These are phyloP conservation scores for Fraxinus americana DNA, from an alignment of 257 asterid genomes.

Conservation along the genomic window DNA sequence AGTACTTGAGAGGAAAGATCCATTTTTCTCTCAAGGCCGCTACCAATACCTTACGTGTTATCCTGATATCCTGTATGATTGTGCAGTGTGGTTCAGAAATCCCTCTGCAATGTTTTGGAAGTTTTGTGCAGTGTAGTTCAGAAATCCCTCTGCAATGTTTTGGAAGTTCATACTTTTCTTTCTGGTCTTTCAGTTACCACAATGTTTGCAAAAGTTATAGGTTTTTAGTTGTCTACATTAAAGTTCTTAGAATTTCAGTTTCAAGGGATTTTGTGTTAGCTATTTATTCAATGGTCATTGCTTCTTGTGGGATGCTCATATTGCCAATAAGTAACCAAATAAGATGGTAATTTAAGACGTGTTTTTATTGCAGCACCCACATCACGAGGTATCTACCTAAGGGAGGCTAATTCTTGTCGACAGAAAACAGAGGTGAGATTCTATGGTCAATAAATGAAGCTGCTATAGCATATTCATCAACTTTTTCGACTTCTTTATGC, in stretches of 20 bases:
- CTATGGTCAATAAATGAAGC: constrained; percentile 18
- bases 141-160: neutral
- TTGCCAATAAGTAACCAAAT: constrained; percentile 21
- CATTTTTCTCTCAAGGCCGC: neutral
- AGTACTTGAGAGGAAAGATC: neutral
- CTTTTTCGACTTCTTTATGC: constrained; percentile 14
- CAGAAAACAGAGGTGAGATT: constrained; percentile 77
- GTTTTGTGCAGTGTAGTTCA: neutral
- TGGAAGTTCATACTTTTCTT: neutral
- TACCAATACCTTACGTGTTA: neutral
- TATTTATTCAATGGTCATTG: neutral
- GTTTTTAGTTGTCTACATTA: neutral
- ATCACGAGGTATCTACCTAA: constrained; percentile 88
- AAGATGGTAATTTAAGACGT: constrained; percentile 11
- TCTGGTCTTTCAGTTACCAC: neutral
- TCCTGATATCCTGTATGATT: neutral
- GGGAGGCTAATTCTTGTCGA: constrained; percentile 75
- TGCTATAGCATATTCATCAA: constrained; percentile 15
- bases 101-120: too few relatives aligned
- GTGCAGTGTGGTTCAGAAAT: neutral
- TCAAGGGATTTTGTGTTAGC: constrained; percentile 5
- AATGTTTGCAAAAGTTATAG: neutral
- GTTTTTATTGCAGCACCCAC: constrained; percentile 66
- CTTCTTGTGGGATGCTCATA: constrained; percentile 16
- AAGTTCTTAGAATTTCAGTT: neutral